phyloP scores from a whole-genome alignment of 208 protist genomes.

The Novymonas esmeraldas region DNA sequence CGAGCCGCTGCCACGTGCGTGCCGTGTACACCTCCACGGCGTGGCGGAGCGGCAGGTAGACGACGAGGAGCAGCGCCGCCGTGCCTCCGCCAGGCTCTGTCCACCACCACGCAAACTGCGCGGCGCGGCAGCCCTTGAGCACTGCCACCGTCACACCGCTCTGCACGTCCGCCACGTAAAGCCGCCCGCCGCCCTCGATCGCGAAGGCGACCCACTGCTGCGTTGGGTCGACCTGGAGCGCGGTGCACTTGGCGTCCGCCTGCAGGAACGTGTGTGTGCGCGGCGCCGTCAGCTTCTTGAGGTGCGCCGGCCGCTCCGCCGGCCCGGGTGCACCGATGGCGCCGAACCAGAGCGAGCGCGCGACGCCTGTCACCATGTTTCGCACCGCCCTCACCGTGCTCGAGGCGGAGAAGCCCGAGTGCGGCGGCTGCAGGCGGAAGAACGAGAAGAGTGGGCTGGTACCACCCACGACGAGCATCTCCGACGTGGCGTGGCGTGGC shows the following conservation, averaged over 20 bases:
- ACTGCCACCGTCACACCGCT: constrained; percentile 52
- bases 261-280: constrained; percentile 44
- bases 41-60: constrained; percentile 73
- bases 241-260: constrained; percentile 52
- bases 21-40: constrained; percentile 75
- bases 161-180: constrained; percentile 71
- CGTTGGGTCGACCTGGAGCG: constrained; percentile 67
- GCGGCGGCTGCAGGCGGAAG: constrained; percentile 52
- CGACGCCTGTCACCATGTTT: constrained; percentile 50
- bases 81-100: constrained; percentile 26
- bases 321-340: constrained; percentile 13
- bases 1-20: constrained; percentile 53
- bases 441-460: constrained; percentile 48
- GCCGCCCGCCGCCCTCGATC: constrained; percentile 48
- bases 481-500: constrained; percentile 8
- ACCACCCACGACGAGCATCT: constrained; percentile 61
- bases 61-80: constrained; percentile 56
- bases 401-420: constrained; percentile 39
- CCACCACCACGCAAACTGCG: constrained; percentile 75
- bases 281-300: constrained; percentile 39
- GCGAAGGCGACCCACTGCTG: constrained; percentile 73
- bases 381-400: constrained; percentile 56
- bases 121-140: constrained; percentile 73
- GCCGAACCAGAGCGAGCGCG: constrained; percentile 43
- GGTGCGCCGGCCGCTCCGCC: constrained; percentile 13